These are phyloP conservation scores for Sonneratia alba DNA, from an alignment of 345 rosid genomes.

Conservation along the genomic window DNA sequence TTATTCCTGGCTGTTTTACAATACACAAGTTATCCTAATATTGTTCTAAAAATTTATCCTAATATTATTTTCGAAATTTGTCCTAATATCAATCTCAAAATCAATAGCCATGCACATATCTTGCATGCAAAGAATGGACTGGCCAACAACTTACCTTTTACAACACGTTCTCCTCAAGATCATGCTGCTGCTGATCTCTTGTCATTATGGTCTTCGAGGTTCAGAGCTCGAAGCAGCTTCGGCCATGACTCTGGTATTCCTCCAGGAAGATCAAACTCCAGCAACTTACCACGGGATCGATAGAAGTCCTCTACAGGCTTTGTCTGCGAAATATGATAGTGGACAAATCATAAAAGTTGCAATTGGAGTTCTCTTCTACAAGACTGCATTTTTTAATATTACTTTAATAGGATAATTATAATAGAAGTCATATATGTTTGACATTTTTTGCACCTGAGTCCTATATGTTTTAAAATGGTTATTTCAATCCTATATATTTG, in stretches of 20 bases:
- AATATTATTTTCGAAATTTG: too few relatives aligned
- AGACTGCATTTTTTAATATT: too few relatives aligned
- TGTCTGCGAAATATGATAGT: too few relatives aligned
- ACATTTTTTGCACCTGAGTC: too few relatives aligned
- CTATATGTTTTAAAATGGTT: too few relatives aligned
- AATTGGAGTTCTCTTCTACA: constrained; percentile 26
- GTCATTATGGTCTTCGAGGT: too few relatives aligned
- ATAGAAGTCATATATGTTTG: too few relatives aligned
- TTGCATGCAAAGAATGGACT: constrained; percentile 52
- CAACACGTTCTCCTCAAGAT: constrained; percentile 8
- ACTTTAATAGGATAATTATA: too few relatives aligned
- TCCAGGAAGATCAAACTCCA: constrained; percentile 91
- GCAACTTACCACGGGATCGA: constrained; percentile 55
- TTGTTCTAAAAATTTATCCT: not conserved
- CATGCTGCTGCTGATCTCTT: constrained; percentile 31
- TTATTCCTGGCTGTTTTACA: not conserved
- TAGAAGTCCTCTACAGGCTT: constrained; percentile 30
- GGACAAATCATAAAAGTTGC: too few relatives aligned
- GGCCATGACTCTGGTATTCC: constrained; percentile 65
- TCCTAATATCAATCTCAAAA: constrained; percentile 1
- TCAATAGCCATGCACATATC: constrained; percentile 24
- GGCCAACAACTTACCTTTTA: constrained; percentile 18
- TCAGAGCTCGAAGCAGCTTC: too few relatives aligned
- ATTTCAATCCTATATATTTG: too few relatives aligned
- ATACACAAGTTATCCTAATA: not conserved